Base-by-base conservation (phyloP, 1,284 basidiomycete species). In the Phellinidium pouzarii region DNA sequence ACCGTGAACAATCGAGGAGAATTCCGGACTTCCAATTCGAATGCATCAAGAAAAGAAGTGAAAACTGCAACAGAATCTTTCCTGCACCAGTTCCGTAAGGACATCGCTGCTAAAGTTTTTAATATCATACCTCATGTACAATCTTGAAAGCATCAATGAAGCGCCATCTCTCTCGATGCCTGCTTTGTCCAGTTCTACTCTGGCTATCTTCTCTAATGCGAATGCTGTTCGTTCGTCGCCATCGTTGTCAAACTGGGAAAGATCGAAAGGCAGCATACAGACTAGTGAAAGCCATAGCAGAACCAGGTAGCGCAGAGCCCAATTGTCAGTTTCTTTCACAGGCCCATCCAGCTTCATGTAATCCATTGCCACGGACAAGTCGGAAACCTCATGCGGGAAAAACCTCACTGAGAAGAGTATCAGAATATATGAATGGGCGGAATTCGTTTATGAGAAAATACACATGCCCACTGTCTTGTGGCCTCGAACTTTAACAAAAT, bases 281-380 rank as follows among this genome's bases (percentile, higher is more conserved):
- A 98, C 87, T 14, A 99, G 78, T 14, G 92, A 91, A 9, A 99
- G 77, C 95, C 96, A 99, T 2, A 98, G 74, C 3, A 99, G 74
- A 20, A 91, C 72, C 12, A 90, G 76, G 62, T 96, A 94, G 53
- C 92, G 83, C 47, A 94, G 68, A 43, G 87, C 73, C 96, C 96
- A 99, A 40, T 78, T 73, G 12, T 61, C 60, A 0, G 68, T 59
- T 22, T 73, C 68, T 37, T 73, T 68, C 1, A 72, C 70, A 1
- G 77, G 68, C 4, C 74, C 72, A 1, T 76, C 68, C 9, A 74
- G 64, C 31, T 76, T 72, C 59, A 93, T 77, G 58, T 85, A 86
- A 11, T 76, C 71, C 12, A 96, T 71, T 0, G 87, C 85, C 42
- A 90, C 77, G 1, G 82, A 76, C 2, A 99, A 74, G 66, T 97